Percentiles rank a stretch among this genome's conserved stretches.
These are phyloP conservation scores for Penicillium bovifimosum DNA, from an alignment of 495 filamentous ascomycete genomes.

Conservation along the genomic window DNA sequence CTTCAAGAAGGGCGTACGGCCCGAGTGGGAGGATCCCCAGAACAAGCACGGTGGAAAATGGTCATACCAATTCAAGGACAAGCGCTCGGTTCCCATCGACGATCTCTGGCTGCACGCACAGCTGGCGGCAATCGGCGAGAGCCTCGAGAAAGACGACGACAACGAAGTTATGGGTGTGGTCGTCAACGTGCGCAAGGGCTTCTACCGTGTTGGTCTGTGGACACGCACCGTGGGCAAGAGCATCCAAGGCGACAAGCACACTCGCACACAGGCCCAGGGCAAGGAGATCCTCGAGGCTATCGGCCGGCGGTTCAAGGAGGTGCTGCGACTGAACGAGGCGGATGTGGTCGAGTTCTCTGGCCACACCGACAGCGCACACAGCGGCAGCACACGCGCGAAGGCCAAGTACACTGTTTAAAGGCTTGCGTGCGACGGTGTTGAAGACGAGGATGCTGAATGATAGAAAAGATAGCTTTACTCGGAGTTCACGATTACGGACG, in stretches of 20 bases:
- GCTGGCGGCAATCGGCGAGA: constrained; percentile 95
- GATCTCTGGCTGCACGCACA: constrained; percentile 96
- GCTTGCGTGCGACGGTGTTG: not conserved
- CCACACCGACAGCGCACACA: constrained; percentile 88
- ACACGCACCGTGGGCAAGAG: constrained; percentile 84
- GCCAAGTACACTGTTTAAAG: constrained; percentile 80
- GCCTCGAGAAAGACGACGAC: constrained; percentile 83
- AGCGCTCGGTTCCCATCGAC: constrained; percentile 83
- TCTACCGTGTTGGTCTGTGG: constrained; percentile 94
- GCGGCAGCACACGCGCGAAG: constrained; percentile 89
- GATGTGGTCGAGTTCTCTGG: constrained; percentile 92
- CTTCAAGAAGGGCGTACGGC: constrained; percentile 94
- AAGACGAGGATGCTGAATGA: constrained; percentile 1
- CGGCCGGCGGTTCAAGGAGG: constrained; percentile 84
- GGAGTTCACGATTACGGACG: constrained; percentile 10
- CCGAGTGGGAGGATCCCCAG: constrained; percentile 96
- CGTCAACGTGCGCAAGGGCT: constrained; percentile 96
- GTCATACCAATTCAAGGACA: constrained; percentile 96
- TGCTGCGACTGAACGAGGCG: constrained; percentile 65
- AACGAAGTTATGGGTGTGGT: constrained; percentile 99
- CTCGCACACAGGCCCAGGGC: constrained; percentile 69
- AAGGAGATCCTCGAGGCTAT: constrained; percentile 77
- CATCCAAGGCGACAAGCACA: constrained; percentile 67
- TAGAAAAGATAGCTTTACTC: not conserved
- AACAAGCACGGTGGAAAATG: constrained; percentile 99